Conservation (phyloP, 2,329 filamentous ascomycete genomes). For the Bipolaris sorokiniana region DNA sequence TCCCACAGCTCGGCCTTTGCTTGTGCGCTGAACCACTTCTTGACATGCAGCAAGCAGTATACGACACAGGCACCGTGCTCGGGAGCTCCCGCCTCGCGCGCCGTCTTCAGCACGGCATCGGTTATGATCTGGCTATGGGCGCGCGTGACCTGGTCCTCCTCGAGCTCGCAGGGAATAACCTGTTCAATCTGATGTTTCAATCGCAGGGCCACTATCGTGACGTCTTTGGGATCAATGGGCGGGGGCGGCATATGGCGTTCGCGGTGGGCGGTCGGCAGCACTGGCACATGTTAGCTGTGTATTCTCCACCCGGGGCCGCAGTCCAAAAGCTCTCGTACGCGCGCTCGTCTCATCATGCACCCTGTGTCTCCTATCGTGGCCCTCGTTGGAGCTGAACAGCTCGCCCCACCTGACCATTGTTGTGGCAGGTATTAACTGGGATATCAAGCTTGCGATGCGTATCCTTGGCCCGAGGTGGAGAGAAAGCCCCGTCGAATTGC, state of each 20-base stretch:
- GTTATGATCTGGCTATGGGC: slow-evolving; percentile 90
- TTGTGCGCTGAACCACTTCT: slow-evolving; percentile 81
- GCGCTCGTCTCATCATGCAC: slow-evolving; percentile 52
- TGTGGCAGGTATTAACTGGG: not conserved
- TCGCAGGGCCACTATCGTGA: slow-evolving; percentile 87
- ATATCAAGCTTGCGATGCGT: not conserved
- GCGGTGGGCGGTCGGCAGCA: slow-evolving; percentile 68
- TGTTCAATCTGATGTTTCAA: slow-evolving; percentile 90
- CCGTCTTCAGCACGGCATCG: slow-evolving; percentile 75
- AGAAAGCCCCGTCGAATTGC: not conserved
- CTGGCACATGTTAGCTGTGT: slow-evolving; percentile 50
- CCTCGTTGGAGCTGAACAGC: slow-evolving; percentile 47
- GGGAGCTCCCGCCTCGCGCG: slow-evolving; percentile 78
- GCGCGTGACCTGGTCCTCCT: slow-evolving; percentile 73
- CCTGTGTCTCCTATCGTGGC: slow-evolving; percentile 47
- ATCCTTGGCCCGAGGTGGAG: not conserved
- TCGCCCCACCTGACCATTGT: slow-evolving; percentile 50
- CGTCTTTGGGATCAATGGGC: slow-evolving; percentile 75
- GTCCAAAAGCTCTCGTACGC: slow-evolving; percentile 34
- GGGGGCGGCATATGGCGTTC: slow-evolving; percentile 63
- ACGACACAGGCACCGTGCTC: slow-evolving; percentile 82
- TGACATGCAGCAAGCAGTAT: slow-evolving; percentile 77
- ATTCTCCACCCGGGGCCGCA: slow-evolving; percentile 1
- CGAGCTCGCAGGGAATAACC: slow-evolving; percentile 87
- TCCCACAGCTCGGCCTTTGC: slow-evolving; percentile 87